These are phyloP conservation scores for Houttuynia cordata DNA, from an alignment of 164 flowering plant species.

Conservation along the genomic window DNA sequence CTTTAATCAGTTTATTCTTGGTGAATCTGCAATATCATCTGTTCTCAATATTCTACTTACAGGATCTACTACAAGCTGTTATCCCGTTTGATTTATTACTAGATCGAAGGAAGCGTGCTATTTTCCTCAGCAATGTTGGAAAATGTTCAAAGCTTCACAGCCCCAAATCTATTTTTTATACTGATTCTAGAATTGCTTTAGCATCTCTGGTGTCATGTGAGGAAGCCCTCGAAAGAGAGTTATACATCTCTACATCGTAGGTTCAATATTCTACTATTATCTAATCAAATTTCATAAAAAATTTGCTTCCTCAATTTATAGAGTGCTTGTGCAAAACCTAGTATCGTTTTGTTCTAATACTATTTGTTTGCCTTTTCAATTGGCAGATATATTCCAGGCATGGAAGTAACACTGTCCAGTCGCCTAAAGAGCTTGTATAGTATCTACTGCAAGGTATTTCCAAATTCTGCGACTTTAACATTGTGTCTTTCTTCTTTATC, in stretches of 20 bases:
- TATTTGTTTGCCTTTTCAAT: background rate
- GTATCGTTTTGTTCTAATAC: background rate
- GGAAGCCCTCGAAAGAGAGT: constrained; percentile 80
- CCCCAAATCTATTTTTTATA: constrained; percentile 50
- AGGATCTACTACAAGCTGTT: constrained; percentile 91
- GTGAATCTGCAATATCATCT: background rate
- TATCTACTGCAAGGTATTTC: constrained; percentile 70
- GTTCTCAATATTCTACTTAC: constrained; percentile 10
- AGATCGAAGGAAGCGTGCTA: constrained; percentile 56
- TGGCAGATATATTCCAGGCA: constrained; percentile 93
- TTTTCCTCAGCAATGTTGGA: constrained; percentile 33
- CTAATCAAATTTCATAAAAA: no score
- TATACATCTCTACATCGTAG: constrained; percentile 82
- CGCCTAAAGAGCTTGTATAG: constrained; percentile 90
- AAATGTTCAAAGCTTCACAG: constrained; percentile 21
- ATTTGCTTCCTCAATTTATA: background rate
- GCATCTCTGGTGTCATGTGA: constrained; percentile 76
- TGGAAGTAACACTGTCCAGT: constrained; percentile 88
- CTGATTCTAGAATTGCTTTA: constrained; percentile 74
- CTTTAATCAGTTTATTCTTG: background rate
- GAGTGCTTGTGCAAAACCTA: background rate
- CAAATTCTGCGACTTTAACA: background rate
- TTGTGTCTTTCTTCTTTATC: background rate
- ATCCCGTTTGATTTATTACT: constrained; percentile 74
- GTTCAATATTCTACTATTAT: constrained; percentile 14